phyloP scores from a whole-genome alignment of 768 basidiomycete species.

The Auricularia heimuer region DNA sequence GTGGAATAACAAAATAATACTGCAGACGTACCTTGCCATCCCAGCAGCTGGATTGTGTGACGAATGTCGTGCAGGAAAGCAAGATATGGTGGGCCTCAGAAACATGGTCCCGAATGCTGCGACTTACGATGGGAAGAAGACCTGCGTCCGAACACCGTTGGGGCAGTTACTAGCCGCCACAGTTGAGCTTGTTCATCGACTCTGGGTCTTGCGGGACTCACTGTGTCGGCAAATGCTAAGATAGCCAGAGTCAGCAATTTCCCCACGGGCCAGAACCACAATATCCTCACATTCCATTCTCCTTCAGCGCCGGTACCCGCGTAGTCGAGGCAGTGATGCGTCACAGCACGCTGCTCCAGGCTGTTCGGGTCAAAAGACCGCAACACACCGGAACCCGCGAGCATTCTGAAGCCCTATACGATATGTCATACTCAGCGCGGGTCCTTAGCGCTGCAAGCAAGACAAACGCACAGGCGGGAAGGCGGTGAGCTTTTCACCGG shows the following conservation, averaged over 20 bases:
- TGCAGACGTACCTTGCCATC: slow-evolving; percentile 10
- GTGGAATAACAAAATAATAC: neutral
- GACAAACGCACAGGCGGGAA: neutral
- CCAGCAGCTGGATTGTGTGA: slow-evolving; percentile 9
- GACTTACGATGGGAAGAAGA: slow-evolving; percentile 11
- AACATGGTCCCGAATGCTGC: neutral
- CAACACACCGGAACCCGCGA: slow-evolving; percentile 10
- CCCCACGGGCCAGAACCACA: neutral
- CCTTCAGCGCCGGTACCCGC: neutral
- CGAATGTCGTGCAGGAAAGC: neutral
- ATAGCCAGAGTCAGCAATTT: neutral
- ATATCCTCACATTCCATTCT: neutral
- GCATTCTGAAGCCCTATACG: slow-evolving; percentile 9
- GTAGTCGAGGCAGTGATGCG: slow-evolving; percentile 5
- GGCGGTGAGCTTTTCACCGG: neutral
- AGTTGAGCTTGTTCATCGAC: too few species aligned
- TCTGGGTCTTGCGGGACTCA: neutral
- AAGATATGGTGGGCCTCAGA: too few species aligned
- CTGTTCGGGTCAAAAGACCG: slow-evolving; percentile 3
- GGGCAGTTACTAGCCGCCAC: neutral
- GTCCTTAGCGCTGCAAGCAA: neutral
- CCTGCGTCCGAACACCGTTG: slow-evolving; percentile 9
- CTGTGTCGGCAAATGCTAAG: neutral
- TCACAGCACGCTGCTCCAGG: slow-evolving; percentile 4
- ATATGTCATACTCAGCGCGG: neutral